These are phyloP conservation scores for Bacterosira constricta DNA, from an alignment of 108 stramenopile species.

Conservation along the genomic window DNA sequence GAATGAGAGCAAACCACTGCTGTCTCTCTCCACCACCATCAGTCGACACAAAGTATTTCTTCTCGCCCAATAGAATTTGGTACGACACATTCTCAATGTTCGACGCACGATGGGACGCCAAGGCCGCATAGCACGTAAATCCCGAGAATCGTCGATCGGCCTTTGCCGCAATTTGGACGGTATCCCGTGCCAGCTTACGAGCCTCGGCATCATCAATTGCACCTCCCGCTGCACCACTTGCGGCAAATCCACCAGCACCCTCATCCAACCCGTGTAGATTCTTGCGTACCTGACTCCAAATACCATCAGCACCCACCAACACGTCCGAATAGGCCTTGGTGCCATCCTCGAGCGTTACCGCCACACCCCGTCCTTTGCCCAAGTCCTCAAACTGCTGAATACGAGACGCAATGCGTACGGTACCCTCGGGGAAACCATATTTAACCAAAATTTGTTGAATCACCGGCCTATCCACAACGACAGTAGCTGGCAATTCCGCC, in stretches of 20 bases:
- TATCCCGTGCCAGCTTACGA: conserved; percentile 77
- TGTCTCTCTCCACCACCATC: conserved; percentile 97
- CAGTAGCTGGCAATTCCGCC: conserved; percentile 91
- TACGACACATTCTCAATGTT: conserved; percentile 94
- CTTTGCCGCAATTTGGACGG: conserved; percentile 68
- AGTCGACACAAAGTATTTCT: conserved; percentile 96
- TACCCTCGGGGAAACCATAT: conserved; percentile 87
- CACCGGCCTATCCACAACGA: conserved; percentile 96
- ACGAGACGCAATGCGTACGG: conserved; percentile 85
- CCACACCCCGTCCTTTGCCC: conserved; percentile 72
- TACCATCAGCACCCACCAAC: conserved; percentile 95
- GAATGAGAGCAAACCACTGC: conserved; percentile 97
- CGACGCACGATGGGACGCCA: conserved; percentile 79
- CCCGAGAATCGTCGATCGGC: conserved; percentile 87
- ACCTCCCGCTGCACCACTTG: conserved; percentile 89
- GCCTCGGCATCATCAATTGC: conserved; percentile 88
- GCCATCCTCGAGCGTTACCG: conserved; percentile 85
- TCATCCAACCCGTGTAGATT: conserved; percentile 81
- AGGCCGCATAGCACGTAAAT: conserved; percentile 91
- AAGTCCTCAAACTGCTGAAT: conserved; percentile 77
- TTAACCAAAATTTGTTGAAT: conserved; percentile 95
- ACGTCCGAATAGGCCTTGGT: conserved; percentile 90
- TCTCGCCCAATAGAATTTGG: conserved; percentile 87
- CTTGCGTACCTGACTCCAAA: conserved; percentile 90
- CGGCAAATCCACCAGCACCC: conserved; percentile 87